phyloP scores from a whole-genome alignment of 2,329 filamentous ascomycete species.

The Escovopsis weberi region DNA sequence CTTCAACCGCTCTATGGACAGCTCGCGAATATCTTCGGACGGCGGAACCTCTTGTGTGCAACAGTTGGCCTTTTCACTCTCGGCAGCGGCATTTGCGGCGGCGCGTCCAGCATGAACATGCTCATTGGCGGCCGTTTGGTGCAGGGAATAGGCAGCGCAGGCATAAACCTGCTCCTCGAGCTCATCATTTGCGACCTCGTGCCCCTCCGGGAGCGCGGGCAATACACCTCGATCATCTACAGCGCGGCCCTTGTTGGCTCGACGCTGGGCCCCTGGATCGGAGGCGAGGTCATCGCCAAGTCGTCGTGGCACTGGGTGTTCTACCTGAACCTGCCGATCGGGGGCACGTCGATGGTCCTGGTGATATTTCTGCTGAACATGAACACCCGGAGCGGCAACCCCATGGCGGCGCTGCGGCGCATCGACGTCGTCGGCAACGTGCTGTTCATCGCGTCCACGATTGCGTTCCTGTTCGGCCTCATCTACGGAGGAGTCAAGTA shows the following conservation, averaged over 20 bases:
- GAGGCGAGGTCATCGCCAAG: conserved; percentile 7
- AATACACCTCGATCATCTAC: conserved; percentile 20
- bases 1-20: conserved; percentile 34
- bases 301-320: conserved; percentile 31
- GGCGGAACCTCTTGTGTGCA: conserved; percentile 22
- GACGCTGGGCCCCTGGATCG: conserved; percentile 16
- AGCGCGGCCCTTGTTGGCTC: conserved; percentile 16
- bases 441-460: conserved; percentile 22
- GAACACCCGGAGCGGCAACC: conserved; percentile 6
- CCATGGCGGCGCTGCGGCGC: conserved; percentile 7
- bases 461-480: conserved; percentile 17
- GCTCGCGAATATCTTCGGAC: conserved; percentile 33
- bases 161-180: conserved; percentile 19
- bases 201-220: conserved; percentile 28
- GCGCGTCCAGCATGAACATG: conserved; percentile 23
- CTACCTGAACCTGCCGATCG: conserved; percentile 24
- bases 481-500: conserved; percentile 25
- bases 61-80: conserved; percentile 30
- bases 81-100: conserved; percentile 35
- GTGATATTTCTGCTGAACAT: conserved; percentile 21
- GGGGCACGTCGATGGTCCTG: conserved; percentile 15
- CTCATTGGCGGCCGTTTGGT: conserved; percentile 33
- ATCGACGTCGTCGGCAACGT: conserved; percentile 27
- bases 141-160: conserved; percentile 29
- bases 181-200: conserved; percentile 27